Base-by-base conservation (phyloP, 2,329 filamentous ascomycete genomes). In the Monosporascus cannonballus region DNA sequence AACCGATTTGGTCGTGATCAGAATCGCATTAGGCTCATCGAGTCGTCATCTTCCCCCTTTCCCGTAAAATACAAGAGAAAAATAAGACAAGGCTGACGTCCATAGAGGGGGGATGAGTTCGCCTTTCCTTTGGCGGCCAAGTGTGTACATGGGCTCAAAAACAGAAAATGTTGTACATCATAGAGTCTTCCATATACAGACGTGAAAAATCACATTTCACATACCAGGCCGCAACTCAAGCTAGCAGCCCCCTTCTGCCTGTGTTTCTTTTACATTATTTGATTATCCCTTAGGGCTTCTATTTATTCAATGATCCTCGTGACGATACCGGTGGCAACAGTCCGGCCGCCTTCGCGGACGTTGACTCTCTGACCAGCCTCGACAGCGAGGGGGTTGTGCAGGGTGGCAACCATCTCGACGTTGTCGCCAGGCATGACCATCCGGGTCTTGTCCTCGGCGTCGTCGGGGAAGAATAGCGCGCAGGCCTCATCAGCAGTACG, bases 401-500 rank as follows among this genome's bases (percentile, higher is more conserved):
- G 85, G 65, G 87, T 84, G 71, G 91, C 88, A 60, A 94, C 77
- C 92, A 99, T 96, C 81, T 99, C 94, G 62, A 96, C 85, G 75
- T 99, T 99, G 83, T 99, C 94, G 73, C 94, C 94, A 50, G 94
- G 94, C 91, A 96, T 95, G 73, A 96, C 86, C 78, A 91, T 88
- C 72, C 76, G 76, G 59, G 79, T 70, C 55, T 80, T 73, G 64
- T 93, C 86, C 71, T 87, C 85, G 57, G 81, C 87, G 57, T 87
- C 89, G 66, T 94, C 92, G 51, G 92, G 90, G 86, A 93, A 96
- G 70, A 79, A 84, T 65, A 99, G 83, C 53, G 86, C 79, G 67
- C 89, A 87, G 22, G 78, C 80, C 79, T 88, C 83, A 77, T 90
- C 89, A 61, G 93, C 90, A 61, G 94, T 97, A 68, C 94, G 89